Conservation (phyloP, 805 yeast genomes). For the Yamadazyma paraphyllophila region DNA sequence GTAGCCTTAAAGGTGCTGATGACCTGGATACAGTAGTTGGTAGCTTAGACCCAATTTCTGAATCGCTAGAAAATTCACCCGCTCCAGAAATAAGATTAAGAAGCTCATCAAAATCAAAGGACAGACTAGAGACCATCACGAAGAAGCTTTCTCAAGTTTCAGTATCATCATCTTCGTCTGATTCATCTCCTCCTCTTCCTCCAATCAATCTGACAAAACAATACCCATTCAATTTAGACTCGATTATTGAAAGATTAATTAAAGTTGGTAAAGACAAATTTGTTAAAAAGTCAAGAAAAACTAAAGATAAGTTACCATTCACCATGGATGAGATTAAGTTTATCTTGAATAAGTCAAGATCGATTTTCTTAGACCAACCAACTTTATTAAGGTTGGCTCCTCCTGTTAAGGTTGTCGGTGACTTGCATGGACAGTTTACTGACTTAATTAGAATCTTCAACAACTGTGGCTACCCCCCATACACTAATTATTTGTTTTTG, state of each 20-base stretch:
- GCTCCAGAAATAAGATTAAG: conserved; percentile 16
- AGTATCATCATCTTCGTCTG: conserved; percentile 13
- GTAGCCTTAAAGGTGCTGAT: neutral
- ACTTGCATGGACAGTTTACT: conserved; percentile 69
- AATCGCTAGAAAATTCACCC: conserved; percentile 29
- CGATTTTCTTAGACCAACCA: conserved; percentile 63
- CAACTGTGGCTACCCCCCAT: conserved; percentile 60
- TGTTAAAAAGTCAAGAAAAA: conserved; percentile 15
- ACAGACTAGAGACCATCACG: neutral
- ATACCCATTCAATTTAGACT: conserved; percentile 53
- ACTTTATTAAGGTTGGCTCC: conserved; percentile 64
- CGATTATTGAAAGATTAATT: conserved; percentile 59
- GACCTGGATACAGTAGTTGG: conserved; percentile 6
- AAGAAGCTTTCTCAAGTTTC: conserved; percentile 8
- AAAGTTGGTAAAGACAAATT: conserved; percentile 40
- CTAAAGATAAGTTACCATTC: conserved; percentile 49
- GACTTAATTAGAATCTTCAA: conserved; percentile 55
- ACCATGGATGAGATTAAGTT: conserved; percentile 53
- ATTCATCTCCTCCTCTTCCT: conserved; percentile 16
- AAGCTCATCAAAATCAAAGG: neutral
- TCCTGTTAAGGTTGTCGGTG: conserved; percentile 82
- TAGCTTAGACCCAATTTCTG: conserved; percentile 26
- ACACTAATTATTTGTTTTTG: conserved; percentile 51
- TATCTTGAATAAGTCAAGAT: conserved; percentile 57
- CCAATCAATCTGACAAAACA: conserved; percentile 8